Base-by-base conservation (phyloP, 257 asterid species). In the Nicotiana knightiana region DNA sequence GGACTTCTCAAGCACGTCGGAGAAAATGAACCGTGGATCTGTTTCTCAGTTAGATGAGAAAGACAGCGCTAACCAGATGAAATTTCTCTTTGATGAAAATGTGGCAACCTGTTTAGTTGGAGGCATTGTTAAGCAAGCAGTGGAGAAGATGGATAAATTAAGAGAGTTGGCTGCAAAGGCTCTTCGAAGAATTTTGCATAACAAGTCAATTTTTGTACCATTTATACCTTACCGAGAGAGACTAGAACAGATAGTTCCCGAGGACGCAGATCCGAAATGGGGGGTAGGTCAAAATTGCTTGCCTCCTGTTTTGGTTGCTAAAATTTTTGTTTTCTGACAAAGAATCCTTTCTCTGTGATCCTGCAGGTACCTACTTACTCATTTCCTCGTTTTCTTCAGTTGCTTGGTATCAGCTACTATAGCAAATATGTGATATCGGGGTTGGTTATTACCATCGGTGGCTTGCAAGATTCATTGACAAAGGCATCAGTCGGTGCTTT, bases 91-190 rank as follows among this genome's bases (percentile, higher is more conserved):
- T 83, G 93, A 93, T 86, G 88, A 86, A 70, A 84, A 58, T 77
- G 87, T 94, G 89, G 97, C 97, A 55, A 88, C 83, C 77, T 82
- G 76, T 61, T 86, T 94, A 87, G 89, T 92, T 83, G 97, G 94
- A 80, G 90, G 94, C 82, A 84, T 94, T 51, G 85, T 88, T 77
- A 96, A 96, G 86, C 99, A 93, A 90, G 97, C 97, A 79, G 96
- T 91, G 64, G 99, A 96, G 89, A 96, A 94, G 92, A 94, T 96
- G 98, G 97, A 96, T 87, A 96, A 90, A 88, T 9, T 96, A 80
- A 87, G 99, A 86, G 99, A 96, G 84, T 77, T 90, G 62, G 94
- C 99, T 51, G 97, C 97, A 81, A 93, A 88, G 87, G 87, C 85
- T 86, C 97, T 94, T 81, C 95, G 85, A 82, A 87, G 97, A 81